phyloP scores from a whole-genome alignment of 164 flowering plant species.

The Tinospora cordifolia region DNA sequence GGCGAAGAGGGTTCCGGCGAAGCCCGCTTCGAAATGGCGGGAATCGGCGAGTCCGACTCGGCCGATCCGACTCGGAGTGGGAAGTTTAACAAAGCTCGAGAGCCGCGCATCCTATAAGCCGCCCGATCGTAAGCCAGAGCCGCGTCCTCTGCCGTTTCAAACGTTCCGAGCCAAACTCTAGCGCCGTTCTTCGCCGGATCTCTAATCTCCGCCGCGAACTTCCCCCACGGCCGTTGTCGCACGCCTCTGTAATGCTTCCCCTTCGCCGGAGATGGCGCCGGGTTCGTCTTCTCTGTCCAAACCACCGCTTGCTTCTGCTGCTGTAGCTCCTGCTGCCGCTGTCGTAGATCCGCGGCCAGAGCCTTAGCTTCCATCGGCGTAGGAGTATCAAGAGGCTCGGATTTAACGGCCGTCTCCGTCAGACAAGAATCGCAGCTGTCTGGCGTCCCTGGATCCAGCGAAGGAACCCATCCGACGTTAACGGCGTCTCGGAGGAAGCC shows the following conservation, averaged over 20 bases:
- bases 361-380: neutral
- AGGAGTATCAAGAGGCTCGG: slow-evolving; percentile 23
- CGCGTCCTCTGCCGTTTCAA: slow-evolving; percentile 42
- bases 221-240: slow-evolving; percentile 42
- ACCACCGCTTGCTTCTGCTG: neutral
- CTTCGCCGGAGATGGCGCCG: slow-evolving; percentile 13
- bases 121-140: slow-evolving; percentile 42
- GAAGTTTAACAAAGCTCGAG: slow-evolving; percentile 37
- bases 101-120: slow-evolving; percentile 39
- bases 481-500: slow-evolving; percentile 59
- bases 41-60: slow-evolving; percentile 1
- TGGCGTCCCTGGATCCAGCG: neutral
- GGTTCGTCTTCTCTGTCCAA: neutral
- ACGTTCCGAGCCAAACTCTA: slow-evolving; percentile 44
- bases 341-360: neutral
- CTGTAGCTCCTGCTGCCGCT: neutral
- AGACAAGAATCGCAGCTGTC: neutral
- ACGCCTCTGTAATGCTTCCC: slow-evolving; percentile 43
- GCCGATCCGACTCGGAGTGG: slow-evolving; percentile 26
- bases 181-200: slow-evolving; percentile 48
- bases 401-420: slow-evolving; percentile 12
- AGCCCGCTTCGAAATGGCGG: slow-evolving; percentile 8
- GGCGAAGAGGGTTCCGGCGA: slow-evolving; percentile 10
- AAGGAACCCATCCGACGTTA: slow-evolving; percentile 57
- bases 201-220: slow-evolving; percentile 37